phyloP scores from a whole-genome alignment of 148 eudicot genomes.

The Spergularia marina region DNA sequence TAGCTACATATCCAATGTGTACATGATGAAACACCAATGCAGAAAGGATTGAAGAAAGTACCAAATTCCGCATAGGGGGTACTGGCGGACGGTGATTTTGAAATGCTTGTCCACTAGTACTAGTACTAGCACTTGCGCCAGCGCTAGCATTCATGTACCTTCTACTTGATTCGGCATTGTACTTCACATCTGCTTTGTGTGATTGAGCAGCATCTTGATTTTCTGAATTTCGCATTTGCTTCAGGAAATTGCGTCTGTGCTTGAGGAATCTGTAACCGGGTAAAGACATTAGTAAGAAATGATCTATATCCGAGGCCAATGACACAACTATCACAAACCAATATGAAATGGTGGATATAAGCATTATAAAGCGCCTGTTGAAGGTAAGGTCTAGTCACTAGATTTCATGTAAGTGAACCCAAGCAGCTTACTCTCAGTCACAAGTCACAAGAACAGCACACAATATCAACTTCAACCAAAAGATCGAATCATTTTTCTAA shows the following conservation, averaged over 20 bases:
- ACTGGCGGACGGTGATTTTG: slow-evolving; percentile 13
- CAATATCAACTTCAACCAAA: neutral
- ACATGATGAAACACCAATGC: neutral
- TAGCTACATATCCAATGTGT: neutral
- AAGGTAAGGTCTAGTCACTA: neutral
- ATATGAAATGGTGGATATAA: neutral
- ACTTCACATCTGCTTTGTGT: slow-evolving; percentile 20
- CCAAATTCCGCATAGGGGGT: slow-evolving; percentile 23
- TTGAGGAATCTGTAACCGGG: slow-evolving; percentile 46
- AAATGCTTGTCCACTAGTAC: slow-evolving; percentile 21
- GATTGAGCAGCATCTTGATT: slow-evolving; percentile 12
- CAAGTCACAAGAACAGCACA: neutral
- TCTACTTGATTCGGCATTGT: slow-evolving; percentile 23
- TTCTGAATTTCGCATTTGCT: slow-evolving; percentile 18
- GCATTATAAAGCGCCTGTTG: neutral
- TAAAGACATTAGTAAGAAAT: neutral
- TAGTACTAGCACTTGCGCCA: slow-evolving; percentile 17
- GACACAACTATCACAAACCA: neutral
- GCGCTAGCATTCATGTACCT: slow-evolving; percentile 12
- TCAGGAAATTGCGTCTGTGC: slow-evolving; percentile 35
- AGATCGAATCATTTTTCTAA: too few species aligned
- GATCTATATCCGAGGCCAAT: neutral
- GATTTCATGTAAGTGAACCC: neutral
- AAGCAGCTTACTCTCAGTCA: neutral
- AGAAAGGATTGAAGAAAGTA: slow-evolving; percentile 7